Evolutionary conservation across 192 early-diverging fungal species (phyloP).

Genomic region (Chytriomyces hyalinus): DNA sequence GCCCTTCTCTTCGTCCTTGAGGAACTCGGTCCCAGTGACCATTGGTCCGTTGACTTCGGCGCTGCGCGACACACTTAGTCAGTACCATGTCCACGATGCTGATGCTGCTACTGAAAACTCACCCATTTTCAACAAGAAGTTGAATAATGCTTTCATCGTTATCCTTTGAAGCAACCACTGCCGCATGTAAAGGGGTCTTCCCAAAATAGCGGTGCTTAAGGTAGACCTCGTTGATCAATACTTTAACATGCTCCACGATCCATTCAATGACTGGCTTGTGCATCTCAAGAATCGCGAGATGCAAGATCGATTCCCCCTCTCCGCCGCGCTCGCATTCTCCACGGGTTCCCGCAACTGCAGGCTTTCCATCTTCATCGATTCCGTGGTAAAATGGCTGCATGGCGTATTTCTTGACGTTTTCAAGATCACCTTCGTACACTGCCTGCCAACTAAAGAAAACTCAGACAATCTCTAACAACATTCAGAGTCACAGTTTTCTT

Average conservation of each 20-base stretch:
- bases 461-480: neutral
- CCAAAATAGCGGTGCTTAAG: conserved; percentile 11
- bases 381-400: neutral
- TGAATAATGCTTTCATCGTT: neutral
- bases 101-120: neutral
- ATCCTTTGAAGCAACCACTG: conserved; percentile 15
- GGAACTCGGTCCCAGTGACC: conserved; percentile 21
- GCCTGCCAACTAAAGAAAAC: conserved; percentile 14
- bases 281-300: neutral
- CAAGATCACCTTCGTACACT: neutral
- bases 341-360: neutral
- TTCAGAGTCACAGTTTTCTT: neutral
- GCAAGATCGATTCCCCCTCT: conserved; percentile 19
- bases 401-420: neutral
- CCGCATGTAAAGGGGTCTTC: conserved; percentile 27
- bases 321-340: conserved; percentile 4
- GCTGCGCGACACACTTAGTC: neutral
- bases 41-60: conserved; percentile 33
- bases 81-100: neutral
- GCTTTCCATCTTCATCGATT: neutral
- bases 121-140: conserved; percentile 21
- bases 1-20: conserved; percentile 26
- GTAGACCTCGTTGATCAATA: conserved; percentile 11
- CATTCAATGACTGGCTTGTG: neutral
- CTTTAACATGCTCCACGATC: neutral